These are phyloP conservation scores for Coniella vitis DNA, from an alignment of 2,329 filamentous ascomycete species.

Conservation along the genomic window DNA sequence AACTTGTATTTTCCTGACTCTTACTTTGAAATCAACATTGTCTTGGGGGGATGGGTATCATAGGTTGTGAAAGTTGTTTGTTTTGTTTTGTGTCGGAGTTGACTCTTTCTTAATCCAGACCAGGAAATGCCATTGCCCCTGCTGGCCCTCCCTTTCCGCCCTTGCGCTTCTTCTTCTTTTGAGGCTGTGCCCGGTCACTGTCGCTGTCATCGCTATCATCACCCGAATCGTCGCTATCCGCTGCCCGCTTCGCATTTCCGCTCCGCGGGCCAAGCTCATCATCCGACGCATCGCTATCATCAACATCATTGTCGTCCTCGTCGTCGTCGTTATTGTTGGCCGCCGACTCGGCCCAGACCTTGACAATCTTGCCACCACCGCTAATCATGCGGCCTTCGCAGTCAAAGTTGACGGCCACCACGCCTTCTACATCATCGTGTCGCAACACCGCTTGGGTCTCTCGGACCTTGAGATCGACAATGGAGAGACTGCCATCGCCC, in stretches of 20 bases:
- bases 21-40: no score
- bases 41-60: slow-evolving; percentile 11
- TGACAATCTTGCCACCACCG: slow-evolving; percentile 77
- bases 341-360: slow-evolving; percentile 77
- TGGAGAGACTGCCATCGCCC: slow-evolving; percentile 70
- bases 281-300: slow-evolving; percentile 41
- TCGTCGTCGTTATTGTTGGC: slow-evolving; percentile 42
- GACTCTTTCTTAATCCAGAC: slow-evolving; percentile 9
- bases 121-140: slow-evolving; percentile 16
- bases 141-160: slow-evolving; percentile 28
- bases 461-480: slow-evolving; percentile 69
- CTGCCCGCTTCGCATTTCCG: slow-evolving; percentile 38
- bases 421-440: slow-evolving; percentile 84
- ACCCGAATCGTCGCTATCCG: slow-evolving; percentile 39
- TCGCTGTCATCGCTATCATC: slow-evolving; percentile 43
- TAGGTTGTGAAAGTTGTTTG: no score
- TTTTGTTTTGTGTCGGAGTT: neutral
- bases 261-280: slow-evolving; percentile 36
- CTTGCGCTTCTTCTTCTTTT: slow-evolving; percentile 36
- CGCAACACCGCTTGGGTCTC: slow-evolving; percentile 61
- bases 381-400: slow-evolving; percentile 80
- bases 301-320: slow-evolving; percentile 37
- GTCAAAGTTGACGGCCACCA: slow-evolving; percentile 78
- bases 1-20: neutral
- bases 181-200: slow-evolving; percentile 29